phyloP scores from a whole-genome alignment of 2,329 filamentous ascomycete species.

The Periconia digitata region DNA sequence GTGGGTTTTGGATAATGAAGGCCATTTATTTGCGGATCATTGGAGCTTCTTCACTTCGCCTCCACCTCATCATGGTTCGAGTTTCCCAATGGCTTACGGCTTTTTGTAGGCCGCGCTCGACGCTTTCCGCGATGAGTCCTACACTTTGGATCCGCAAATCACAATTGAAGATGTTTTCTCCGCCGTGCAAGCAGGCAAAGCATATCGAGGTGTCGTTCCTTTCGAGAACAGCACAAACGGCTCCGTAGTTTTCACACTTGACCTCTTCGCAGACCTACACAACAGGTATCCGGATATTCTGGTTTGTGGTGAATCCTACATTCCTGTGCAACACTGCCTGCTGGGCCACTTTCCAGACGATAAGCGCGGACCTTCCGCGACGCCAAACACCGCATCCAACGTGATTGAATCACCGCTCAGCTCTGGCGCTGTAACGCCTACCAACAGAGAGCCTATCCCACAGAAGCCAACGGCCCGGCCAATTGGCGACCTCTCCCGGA shows the following conservation, averaged over 20 bases:
- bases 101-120: conserved; percentile 55
- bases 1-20: neutral
- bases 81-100: neutral
- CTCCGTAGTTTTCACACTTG: conserved; percentile 84
- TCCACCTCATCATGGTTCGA: neutral
- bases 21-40: no score
- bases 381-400: conserved; percentile 11
- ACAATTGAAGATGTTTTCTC: conserved; percentile 73
- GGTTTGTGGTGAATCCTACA: conserved; percentile 81
- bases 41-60: no score
- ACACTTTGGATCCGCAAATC: conserved; percentile 43
- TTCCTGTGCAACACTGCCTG: conserved; percentile 86
- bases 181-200: conserved; percentile 67
- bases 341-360: conserved; percentile 54
- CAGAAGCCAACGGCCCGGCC: conserved; percentile 53
- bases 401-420: conserved; percentile 30
- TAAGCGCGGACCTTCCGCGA: conserved; percentile 1
- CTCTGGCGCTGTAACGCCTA: conserved; percentile 56
- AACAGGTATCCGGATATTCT: conserved; percentile 66
- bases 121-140: conserved; percentile 44
- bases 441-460: conserved; percentile 49
- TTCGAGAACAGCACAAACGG: conserved; percentile 98
- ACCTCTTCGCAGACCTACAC: conserved; percentile 78
- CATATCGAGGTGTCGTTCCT: conserved; percentile 78
- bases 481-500: conserved; percentile 56